These are phyloP conservation scores for Buddleja alternifolia DNA, from an alignment of 257 asterid species.

Conservation along the genomic window DNA sequence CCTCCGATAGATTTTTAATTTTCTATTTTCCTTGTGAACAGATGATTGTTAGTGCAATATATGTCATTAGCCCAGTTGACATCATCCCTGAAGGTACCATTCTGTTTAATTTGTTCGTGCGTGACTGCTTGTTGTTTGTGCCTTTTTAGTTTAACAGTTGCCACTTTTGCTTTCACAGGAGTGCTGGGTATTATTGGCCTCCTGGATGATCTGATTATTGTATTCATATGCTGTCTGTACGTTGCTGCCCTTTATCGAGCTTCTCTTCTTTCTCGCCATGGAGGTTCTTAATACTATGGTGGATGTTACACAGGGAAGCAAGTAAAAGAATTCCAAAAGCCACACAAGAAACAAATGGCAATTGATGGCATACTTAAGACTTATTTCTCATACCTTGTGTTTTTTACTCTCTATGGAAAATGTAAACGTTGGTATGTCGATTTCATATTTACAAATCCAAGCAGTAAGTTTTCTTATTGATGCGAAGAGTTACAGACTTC, in stretches of 20 bases:
- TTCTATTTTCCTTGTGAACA: background rate
- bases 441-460: too few relatives aligned
- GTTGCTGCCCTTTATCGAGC: too few relatives aligned
- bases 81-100: slow-evolving; percentile 29
- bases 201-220: too few relatives aligned
- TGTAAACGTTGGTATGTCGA: too few relatives aligned
- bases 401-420: too few relatives aligned
- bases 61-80: slow-evolving; percentile 32
- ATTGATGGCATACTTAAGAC: too few relatives aligned
- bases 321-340: slow-evolving; percentile 1
- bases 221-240: too few relatives aligned
- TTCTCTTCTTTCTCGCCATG: too few relatives aligned
- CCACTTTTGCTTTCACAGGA: background rate
- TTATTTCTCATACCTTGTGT: too few relatives aligned
- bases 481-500: too few relatives aligned
- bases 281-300: background rate
- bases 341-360: background rate
- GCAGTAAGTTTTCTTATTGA: too few relatives aligned
- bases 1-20: background rate
- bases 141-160: background rate
- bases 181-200: too few relatives aligned
- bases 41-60: slow-evolving; percentile 24
- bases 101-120: background rate
- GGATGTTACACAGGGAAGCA: background rate
- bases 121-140: background rate